Percentiles rank a stretch among this genome's conserved stretches.
These are phyloP conservation scores for Ogataea sp. DNA, from an alignment of 805 yeast genomes.

Conservation along the genomic window DNA sequence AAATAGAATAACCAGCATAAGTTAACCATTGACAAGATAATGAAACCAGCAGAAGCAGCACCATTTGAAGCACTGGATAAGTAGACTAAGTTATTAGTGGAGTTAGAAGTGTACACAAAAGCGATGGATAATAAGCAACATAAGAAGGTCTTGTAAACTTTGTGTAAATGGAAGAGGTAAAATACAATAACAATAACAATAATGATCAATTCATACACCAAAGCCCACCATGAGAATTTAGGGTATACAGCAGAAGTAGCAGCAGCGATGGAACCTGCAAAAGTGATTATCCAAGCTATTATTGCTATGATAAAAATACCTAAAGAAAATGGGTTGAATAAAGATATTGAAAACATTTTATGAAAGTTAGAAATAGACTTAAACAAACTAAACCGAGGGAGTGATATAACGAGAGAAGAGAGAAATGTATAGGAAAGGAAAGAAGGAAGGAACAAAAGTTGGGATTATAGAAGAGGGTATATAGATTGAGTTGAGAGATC, in stretches of 20 bases:
- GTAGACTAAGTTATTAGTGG: constrained; percentile 75
- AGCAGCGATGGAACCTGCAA: constrained; percentile 75
- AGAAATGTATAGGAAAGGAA: neutral
- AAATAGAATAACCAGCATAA: constrained; percentile 80
- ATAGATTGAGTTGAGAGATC: too few species aligned
- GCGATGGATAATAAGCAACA: constrained; percentile 60
- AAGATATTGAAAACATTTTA: constrained; percentile 3
- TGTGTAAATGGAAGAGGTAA: constrained; percentile 55
- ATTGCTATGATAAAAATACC: constrained; percentile 68
- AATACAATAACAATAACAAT: constrained; percentile 41
- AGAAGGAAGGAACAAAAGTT: too few species aligned
- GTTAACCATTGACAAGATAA: constrained; percentile 73
- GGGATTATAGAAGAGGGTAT: too few species aligned
- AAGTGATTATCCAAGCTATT: constrained; percentile 80
- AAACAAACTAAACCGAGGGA: neutral
- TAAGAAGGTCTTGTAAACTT: constrained; percentile 55
- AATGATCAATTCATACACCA: constrained; percentile 67
- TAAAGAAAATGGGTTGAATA: constrained; percentile 69
- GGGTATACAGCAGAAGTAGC: constrained; percentile 46
- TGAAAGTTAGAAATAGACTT: neutral
- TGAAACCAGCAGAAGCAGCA: constrained; percentile 73
- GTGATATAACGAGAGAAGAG: too few species aligned
- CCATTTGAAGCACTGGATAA: constrained; percentile 53
- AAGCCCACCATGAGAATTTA: constrained; percentile 93
- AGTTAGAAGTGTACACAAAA: constrained; percentile 76